These are phyloP conservation scores for Kazachstania psychrophila DNA, from an alignment of 805 yeast species.

Conservation along the genomic window DNA sequence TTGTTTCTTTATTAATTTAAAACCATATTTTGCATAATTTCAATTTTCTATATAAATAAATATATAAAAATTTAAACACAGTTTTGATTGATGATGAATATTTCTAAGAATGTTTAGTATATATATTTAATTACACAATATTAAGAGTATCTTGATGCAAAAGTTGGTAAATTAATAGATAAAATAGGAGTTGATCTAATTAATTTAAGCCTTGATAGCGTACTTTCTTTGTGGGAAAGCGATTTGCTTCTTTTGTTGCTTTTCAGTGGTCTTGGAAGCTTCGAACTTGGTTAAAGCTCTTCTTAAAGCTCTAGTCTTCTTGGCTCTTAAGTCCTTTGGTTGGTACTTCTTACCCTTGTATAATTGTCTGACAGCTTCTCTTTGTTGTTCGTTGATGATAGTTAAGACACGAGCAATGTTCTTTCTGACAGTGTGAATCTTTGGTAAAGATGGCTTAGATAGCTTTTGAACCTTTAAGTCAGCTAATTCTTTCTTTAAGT, in stretches of 20 bases:
- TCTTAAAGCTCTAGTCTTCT: constrained; percentile 99
- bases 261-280: constrained; percentile 70
- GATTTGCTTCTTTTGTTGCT: constrained; percentile 82
- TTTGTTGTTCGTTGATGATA: constrained; percentile 91
- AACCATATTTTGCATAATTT: too few species aligned
- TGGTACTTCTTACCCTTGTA: constrained; percentile 90
- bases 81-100: too few species aligned
- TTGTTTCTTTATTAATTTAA: too few species aligned
- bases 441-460: constrained; percentile 87
- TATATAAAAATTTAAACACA: too few species aligned
- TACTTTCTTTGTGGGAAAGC: constrained; percentile 98
- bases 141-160: too few species aligned
- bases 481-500: constrained; percentile 94
- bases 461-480: constrained; percentile 92
- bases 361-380: constrained; percentile 89
- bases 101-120: too few species aligned
- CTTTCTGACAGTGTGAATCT: constrained; percentile 95
- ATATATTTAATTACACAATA: too few species aligned
- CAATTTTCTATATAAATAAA: too few species aligned
- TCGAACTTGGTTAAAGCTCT: constrained; percentile 87
- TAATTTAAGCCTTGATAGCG: constrained; percentile 97
- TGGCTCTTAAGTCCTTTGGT: constrained; percentile 98
- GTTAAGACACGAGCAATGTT: constrained; percentile 97
- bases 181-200: too few species aligned
- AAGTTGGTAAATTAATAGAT: too few species aligned